Percentiles rank a stretch among this genome's conserved stretches.
These are phyloP conservation scores for Benincasa hispida DNA, from an alignment of 306 rosid species.

Conservation along the genomic window DNA sequence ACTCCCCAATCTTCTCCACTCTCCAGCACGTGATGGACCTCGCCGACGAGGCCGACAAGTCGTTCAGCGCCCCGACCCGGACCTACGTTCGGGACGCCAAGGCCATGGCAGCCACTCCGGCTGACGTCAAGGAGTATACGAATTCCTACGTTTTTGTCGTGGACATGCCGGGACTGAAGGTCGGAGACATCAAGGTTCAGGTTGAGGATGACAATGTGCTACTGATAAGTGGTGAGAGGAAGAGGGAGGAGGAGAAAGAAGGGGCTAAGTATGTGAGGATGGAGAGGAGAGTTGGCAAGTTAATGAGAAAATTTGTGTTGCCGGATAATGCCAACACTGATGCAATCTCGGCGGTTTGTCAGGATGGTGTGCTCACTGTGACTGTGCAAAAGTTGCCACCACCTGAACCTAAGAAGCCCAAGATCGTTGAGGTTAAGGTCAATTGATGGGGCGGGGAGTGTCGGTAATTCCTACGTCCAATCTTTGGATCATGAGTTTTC, in stretches of 20 bases:
- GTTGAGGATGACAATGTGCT: slow-evolving; percentile 84
- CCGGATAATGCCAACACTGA: slow-evolving; percentile 73
- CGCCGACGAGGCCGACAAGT: slow-evolving; percentile 39
- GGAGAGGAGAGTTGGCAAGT: slow-evolving; percentile 83
- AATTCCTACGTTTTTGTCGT: slow-evolving; percentile 53
- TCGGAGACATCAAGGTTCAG: slow-evolving; percentile 78
- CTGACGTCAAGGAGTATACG: slow-evolving; percentile 64
- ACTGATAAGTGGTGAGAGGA: slow-evolving; percentile 67
- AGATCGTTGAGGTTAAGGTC: slow-evolving; percentile 62
- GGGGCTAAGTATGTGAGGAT: slow-evolving; percentile 61
- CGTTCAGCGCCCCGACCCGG: slow-evolving; percentile 39
- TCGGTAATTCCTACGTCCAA: neutral
- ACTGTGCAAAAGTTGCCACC: slow-evolving; percentile 75
- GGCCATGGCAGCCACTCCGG: slow-evolving; percentile 87
- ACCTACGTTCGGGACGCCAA: slow-evolving; percentile 68
- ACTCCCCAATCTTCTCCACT: slow-evolving; percentile 45
- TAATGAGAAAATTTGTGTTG: slow-evolving; percentile 71
- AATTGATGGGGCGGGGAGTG: slow-evolving; percentile 15
- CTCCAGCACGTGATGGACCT: slow-evolving; percentile 47
- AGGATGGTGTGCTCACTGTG: slow-evolving; percentile 78
- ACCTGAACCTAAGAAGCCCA: slow-evolving; percentile 88
- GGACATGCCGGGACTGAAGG: slow-evolving; percentile 90
- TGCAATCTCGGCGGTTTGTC: slow-evolving; percentile 53
- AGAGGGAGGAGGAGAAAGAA: slow-evolving; percentile 79
- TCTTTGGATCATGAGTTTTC: neutral